A percentile compares a stretch with the other conserved stretches of the same genome.
These are phyloP conservation scores for Dothiorella sarmentorum DNA, from an alignment of 2,329 filamentous ascomycete genomes.

Conservation along the genomic window DNA sequence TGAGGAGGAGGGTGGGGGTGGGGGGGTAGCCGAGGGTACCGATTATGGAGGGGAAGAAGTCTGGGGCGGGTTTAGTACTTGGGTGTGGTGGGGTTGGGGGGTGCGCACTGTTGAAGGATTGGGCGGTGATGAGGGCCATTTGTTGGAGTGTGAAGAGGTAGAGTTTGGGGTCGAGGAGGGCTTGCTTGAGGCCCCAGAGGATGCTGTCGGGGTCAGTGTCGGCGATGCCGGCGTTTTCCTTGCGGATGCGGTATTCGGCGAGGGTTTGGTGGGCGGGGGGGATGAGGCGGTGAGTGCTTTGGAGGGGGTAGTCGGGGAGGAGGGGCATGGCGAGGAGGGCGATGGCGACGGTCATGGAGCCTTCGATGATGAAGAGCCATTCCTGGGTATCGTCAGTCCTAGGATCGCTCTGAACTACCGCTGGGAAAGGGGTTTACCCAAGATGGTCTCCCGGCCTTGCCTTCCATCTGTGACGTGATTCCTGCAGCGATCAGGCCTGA, in stretches of 20 bases:
- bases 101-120: conserved; percentile 27
- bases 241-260: conserved; percentile 4
- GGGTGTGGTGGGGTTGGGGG: too few relatives aligned
- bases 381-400: too few relatives aligned
- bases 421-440: conserved; percentile 1
- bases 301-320: conserved; percentile 32
- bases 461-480: conserved; percentile 24
- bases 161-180: not conserved
- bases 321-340: conserved; percentile 34
- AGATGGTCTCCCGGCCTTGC: conserved; percentile 9
- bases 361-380: conserved; percentile 36
- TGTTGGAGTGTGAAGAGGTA: conserved; percentile 1
- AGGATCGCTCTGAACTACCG: too few relatives aligned
- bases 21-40: conserved; percentile 36
- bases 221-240: not conserved
- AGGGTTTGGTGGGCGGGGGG: not conserved
- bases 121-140: conserved; percentile 23
- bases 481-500: conserved; percentile 53
- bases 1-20: conserved; percentile 35
- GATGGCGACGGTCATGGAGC: conserved; percentile 34
- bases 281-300: not conserved
- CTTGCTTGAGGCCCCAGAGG: not conserved
- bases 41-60: conserved; percentile 37
- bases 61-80: too few relatives aligned
- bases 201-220: not conserved